Base-by-base conservation (phyloP, 2,329 filamentous ascomycete species). In the Venturia carpophila region DNA sequence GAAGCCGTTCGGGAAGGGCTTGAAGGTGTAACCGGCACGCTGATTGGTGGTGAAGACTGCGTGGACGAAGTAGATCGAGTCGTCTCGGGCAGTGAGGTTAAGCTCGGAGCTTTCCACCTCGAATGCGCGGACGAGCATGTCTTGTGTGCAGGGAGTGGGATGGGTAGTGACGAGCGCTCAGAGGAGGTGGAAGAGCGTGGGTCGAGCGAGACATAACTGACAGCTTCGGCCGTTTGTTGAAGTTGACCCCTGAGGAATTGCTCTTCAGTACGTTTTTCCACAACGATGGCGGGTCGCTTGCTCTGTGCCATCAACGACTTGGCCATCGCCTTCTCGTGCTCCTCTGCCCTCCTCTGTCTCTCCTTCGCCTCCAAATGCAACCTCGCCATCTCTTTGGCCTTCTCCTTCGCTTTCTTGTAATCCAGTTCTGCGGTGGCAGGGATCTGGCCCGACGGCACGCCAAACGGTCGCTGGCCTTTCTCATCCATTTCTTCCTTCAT, bases 321-420 rank as follows among this genome's bases (percentile, higher is more conserved):
- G 2, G 13, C 17, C 43, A 63, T 63, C 13, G 49, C 49, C 24
- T 37, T 41, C n/a, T 52, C 61, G n/a, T 63, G 41, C 21, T 39
- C 45, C n/a, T 63, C n/a, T 5, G 49, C 41, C 61, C 7, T 45
- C 43, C n/a, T 47, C 61, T 34, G 21, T 39, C 34, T 24, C 6
- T 52, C 61, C 24, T 55, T 63, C 11, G 45, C 45, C 30, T 24
- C 43, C n/a, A 52, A 21, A 39, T 63, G 24, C 24, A 63, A 39
- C 42, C 45, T 63, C 30, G 61, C 61, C 30, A 19, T 52, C n/a
- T 63, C 61, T 39, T 63, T 63, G 24, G 61, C 61, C 2, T 49
- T 19, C 34, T 63, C 24, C 27, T 63, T 63, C 11, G 61, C 39
- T 37, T 63, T 47, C 42, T 63, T 63, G 45, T 63, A 63, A 21